Conservation (phyloP, 345 rosid species). For the Leavenworthia alabamica region DNA sequence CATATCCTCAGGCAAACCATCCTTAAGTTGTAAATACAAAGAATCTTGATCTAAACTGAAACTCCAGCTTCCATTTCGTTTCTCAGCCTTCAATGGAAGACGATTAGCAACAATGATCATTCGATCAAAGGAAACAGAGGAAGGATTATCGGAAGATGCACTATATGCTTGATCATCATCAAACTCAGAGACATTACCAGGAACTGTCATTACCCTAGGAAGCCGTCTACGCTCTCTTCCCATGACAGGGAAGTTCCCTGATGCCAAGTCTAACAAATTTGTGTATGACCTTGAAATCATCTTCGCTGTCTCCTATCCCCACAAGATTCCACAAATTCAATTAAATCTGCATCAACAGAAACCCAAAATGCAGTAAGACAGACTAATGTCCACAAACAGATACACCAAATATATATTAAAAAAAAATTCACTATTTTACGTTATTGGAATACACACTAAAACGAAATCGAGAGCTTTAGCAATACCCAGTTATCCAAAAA, state of each 20-base stretch:
- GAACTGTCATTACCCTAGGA: conserved; percentile 36
- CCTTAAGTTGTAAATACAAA: conserved; percentile 31
- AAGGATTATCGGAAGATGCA: conserved; percentile 33
- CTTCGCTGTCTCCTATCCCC: conserved; percentile 25
- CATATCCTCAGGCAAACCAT: conserved; percentile 40
- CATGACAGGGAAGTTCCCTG: conserved; percentile 40
- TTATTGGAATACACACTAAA: no score
- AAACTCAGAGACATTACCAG: conserved; percentile 33
- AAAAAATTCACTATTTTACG: no score
- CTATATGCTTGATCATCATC: conserved; percentile 36
- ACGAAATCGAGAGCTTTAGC: conserved; percentile 13
- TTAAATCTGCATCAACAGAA: conserved; percentile 25
- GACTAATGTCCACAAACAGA: conserved; percentile 13
- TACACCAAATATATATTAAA: neutral
- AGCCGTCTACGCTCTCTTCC: conserved; percentile 34
- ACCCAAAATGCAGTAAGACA: neutral
- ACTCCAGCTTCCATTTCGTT: conserved; percentile 30
- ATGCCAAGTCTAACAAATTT: conserved; percentile 30
- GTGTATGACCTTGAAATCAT: conserved; percentile 37
- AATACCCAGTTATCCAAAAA: conserved; percentile 8
- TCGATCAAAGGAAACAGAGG: conserved; percentile 30
- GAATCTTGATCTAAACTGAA: conserved; percentile 36
- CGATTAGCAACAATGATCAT: no score
- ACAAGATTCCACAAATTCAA: neutral
- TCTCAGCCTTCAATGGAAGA: conserved; percentile 35